phyloP scores from a whole-genome alignment of 2,329 filamentous ascomycete genomes.

The Arthroderma sp. region DNA sequence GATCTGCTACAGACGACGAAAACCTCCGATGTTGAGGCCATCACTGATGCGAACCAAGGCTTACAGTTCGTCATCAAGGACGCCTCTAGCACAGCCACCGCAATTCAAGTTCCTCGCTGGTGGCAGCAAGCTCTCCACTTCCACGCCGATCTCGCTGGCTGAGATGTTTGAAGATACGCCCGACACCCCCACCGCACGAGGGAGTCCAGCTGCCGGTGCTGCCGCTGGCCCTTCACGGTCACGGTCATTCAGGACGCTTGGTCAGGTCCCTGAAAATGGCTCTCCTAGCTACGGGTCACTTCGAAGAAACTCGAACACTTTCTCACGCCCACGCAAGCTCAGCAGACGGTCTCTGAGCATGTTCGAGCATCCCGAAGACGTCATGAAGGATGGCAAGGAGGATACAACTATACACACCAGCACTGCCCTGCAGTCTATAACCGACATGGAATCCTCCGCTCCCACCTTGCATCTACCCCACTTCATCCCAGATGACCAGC shows the following conservation, averaged over 20 bases:
- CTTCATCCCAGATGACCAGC: constrained; percentile 66
- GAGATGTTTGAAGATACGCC: constrained; percentile 62
- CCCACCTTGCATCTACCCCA: constrained; percentile 68
- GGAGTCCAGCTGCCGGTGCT: constrained; percentile 44
- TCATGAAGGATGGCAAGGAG: constrained; percentile 59
- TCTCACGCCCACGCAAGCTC: constrained; percentile 69
- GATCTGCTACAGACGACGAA: constrained; percentile 45
- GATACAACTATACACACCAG: constrained; percentile 46
- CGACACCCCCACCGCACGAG: constrained; percentile 51
- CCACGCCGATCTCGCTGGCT: constrained; percentile 56
- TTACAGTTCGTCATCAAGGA: constrained; percentile 52
- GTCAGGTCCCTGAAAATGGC: constrained; percentile 48
- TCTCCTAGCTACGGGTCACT: constrained; percentile 62
- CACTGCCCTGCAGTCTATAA: constrained; percentile 57
- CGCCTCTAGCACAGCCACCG: constrained; percentile 51
- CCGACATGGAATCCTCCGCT: constrained; percentile 63
- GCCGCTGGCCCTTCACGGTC: constrained; percentile 49
- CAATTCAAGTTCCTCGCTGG: constrained; percentile 60
- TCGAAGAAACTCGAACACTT: constrained; percentile 60
- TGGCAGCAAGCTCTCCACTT: constrained; percentile 38
- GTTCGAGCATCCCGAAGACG: constrained; percentile 84
- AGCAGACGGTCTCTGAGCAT: constrained; percentile 91
- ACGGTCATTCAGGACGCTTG: constrained; percentile 45
- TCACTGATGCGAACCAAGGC: constrained; percentile 64
- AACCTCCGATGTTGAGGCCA: constrained; percentile 58